phyloP scores from a whole-genome alignment of 2,329 filamentous ascomycete species.

The Colletotrichum sp. region DNA sequence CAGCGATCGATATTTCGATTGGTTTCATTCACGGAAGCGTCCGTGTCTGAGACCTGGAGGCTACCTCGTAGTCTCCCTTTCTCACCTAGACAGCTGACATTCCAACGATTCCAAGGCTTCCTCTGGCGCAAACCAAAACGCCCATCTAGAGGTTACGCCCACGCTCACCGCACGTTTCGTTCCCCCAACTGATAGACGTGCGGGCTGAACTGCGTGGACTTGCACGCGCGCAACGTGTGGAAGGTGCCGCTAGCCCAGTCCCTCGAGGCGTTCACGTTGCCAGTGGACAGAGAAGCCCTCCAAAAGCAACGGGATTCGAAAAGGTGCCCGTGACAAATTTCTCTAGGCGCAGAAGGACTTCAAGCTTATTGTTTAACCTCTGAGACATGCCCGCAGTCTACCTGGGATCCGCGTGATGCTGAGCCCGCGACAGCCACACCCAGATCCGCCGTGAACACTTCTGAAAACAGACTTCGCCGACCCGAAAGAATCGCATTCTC shows the following conservation, averaged over 20 bases:
- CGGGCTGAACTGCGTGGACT: not conserved
- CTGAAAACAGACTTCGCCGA: not conserved
- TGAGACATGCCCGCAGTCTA: not conserved
- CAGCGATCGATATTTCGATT: not conserved
- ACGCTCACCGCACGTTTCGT: not conserved
- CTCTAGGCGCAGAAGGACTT: not conserved
- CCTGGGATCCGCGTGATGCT: not conserved
- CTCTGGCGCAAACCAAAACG: not conserved
- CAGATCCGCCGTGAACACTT: not conserved
- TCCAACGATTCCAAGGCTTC: not conserved
- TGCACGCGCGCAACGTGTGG: not conserved
- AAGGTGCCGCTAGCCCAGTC: not conserved
- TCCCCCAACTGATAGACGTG: not conserved
- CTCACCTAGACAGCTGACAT: not conserved
- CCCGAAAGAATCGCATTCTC: not conserved
- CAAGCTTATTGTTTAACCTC: not conserved
- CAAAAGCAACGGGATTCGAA: not conserved
- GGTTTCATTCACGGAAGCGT: not conserved
- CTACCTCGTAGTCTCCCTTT: not conserved
- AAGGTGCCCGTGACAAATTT: not conserved
- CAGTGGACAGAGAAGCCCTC: not conserved
- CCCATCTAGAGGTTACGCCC: not conserved
- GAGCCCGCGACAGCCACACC: not conserved
- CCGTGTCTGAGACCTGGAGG: not conserved
- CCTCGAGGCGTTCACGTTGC: not conserved